These are phyloP conservation scores for Colletotrichum brevisporum DNA, from an alignment of 2,329 filamentous ascomycete species.

Conservation along the genomic window DNA sequence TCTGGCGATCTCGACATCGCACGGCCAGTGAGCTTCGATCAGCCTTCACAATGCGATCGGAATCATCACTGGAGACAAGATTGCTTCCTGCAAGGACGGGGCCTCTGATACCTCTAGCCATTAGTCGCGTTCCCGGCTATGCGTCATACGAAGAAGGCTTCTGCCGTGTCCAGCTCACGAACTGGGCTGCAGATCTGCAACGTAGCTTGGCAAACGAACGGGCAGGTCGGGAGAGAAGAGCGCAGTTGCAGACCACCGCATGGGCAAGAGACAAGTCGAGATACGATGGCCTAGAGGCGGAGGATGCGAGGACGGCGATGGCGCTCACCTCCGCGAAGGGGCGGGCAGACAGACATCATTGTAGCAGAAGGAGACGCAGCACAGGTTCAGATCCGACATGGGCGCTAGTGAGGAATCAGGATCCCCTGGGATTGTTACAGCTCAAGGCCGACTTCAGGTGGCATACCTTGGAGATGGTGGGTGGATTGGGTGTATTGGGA, in stretches of 20 bases:
- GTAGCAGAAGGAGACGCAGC: constrained; percentile 42
- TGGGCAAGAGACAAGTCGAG: constrained; percentile 78
- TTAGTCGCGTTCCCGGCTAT: constrained; percentile 38
- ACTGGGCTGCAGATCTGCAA: constrained; percentile 87
- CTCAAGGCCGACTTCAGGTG: constrained; percentile 76
- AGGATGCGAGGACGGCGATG: constrained; percentile 2
- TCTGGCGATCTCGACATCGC: constrained; percentile 68
- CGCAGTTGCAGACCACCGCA: constrained; percentile 73
- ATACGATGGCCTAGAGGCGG: constrained; percentile 1
- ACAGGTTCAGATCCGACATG: constrained; percentile 38
- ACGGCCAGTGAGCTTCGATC: constrained; percentile 46
- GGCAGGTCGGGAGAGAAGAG: constrained; percentile 75
- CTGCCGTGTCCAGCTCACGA: constrained; percentile 75
- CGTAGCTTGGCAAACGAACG: constrained; percentile 81
- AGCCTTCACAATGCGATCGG: not conserved
- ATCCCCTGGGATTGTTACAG: constrained; percentile 84
- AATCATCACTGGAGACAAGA: constrained; percentile 59
- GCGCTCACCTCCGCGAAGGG: constrained; percentile 21
- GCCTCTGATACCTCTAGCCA: not conserved
- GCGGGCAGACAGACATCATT: not conserved
- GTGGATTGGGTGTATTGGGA: constrained; percentile 80
- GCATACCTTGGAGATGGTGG: constrained; percentile 79
- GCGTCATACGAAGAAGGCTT: constrained; percentile 51
- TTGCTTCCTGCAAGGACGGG: constrained; percentile 45
- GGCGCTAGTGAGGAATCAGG: constrained; percentile 67